phyloP scores from a whole-genome alignment of 2,329 filamentous ascomycete species.

The Meredithiella fracta region DNA sequence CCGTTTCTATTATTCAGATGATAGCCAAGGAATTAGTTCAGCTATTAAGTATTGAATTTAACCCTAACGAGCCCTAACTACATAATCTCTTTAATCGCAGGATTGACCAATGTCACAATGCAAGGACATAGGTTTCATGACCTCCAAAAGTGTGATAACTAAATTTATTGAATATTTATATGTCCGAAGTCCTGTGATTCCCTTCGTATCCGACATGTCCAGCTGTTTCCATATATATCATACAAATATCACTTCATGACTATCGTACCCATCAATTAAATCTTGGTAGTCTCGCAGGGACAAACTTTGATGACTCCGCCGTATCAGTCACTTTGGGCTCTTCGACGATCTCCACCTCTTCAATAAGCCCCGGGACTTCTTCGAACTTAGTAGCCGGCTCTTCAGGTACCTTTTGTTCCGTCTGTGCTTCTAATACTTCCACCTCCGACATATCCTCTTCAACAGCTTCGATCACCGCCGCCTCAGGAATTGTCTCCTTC shows the following conservation, averaged over 20 bases:
- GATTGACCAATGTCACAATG: too few species aligned
- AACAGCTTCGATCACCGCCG: not conserved
- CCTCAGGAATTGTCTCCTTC: not conserved
- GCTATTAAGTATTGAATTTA: too few species aligned
- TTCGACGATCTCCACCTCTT: too few species aligned
- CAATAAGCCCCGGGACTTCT: too few species aligned
- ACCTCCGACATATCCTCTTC: not conserved
- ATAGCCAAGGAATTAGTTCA: too few species aligned
- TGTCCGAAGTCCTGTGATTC: not conserved
- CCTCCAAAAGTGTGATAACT: too few species aligned
- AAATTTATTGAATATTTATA: too few species aligned
- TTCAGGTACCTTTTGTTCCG: not conserved
- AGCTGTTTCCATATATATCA: not conserved
- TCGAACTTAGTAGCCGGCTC: too few species aligned
- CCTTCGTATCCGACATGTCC: not conserved
- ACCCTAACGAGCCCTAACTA: too few species aligned
- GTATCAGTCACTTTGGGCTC: not conserved
- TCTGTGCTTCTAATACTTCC: not conserved
- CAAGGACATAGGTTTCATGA: too few species aligned
- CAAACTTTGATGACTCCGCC: slow-evolving; percentile 24
- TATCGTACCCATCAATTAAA: slow-evolving; percentile 29
- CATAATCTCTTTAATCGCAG: too few species aligned
- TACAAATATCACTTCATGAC: not conserved
- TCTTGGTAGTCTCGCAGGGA: slow-evolving; percentile 42
- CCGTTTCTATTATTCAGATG: too few species aligned